Evolutionary conservation across 2,329 filamentous ascomycete genomes (phyloP), one percentile per base, ranked within the genome.

Genomic region (Cordyceps pruinosa): DNA sequence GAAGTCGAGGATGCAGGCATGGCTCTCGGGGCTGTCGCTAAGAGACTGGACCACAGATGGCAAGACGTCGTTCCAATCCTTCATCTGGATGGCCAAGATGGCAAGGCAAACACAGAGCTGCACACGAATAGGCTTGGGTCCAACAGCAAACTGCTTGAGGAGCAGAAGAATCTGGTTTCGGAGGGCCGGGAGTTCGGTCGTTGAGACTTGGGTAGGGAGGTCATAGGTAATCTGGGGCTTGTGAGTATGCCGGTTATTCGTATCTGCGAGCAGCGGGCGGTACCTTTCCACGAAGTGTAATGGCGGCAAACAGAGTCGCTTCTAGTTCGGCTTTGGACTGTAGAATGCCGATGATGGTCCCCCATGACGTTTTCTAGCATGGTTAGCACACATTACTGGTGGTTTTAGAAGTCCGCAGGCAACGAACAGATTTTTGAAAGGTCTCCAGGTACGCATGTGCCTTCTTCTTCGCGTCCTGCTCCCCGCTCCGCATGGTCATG

Each of bases 211-310:
- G 62, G 93, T 82, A 54, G 75, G 82, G 55, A 97, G 83, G 75
- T 99, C 94, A 73, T 96, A 99, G 63, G 92, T 92, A 65, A 99
- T 97, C 94, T 99, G 62, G 61, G 44, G 30, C 44, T 60, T 46
- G 61, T 60, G 45, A 46, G 51, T 44, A 10, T 37, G 5, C 23
- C 10, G 10, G n/a, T 12, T 28, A 12, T 26, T 21, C 28, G 34
- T 26, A 34, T 23, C 42, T 23, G 47, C 23, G 19, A 30, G 48
- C 19, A 19, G 30, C 19, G 45, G 32, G 10, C 19, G 17, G 59
- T 58, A 97, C 94, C 87, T 99, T 99, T 79, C 94, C 94, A 77
- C 96, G 96, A 68, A 99, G 78, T 53, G 94, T 99, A 47, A 93
- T 97, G 59, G 94, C 94, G 47, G 94, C 94, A 73, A 99, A 99